A percentile compares a stretch with the other conserved stretches of the same genome.
Evolutionary conservation across 441 rosid genomes (phyloP).

Genomic region (Syzygium malaccense): DNA sequence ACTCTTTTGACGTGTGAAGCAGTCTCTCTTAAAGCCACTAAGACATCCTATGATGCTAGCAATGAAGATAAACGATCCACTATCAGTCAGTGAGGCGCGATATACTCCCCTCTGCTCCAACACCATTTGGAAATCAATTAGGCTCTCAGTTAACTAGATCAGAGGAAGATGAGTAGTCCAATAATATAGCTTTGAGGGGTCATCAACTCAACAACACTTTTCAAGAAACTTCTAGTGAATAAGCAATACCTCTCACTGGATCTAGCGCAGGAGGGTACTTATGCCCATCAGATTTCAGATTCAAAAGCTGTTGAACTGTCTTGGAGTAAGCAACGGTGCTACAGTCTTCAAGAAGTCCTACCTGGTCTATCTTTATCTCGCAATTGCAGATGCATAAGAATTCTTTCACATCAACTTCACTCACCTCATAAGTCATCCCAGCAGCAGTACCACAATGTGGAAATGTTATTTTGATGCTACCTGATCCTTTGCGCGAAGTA

Average conservation of each 20-base stretch:
- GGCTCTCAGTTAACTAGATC: neutral
- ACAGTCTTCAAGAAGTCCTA: constrained; percentile 64
- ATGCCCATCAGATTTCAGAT: constrained; percentile 53
- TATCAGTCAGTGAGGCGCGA: neutral
- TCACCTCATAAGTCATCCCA: constrained; percentile 84
- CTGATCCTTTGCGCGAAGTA: constrained; percentile 63
- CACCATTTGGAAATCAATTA: neutral
- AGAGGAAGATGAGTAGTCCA: neutral
- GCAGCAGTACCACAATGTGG: constrained; percentile 74
- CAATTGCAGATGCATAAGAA: constrained; percentile 56
- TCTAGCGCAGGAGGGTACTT: constrained; percentile 78
- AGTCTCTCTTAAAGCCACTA: neutral
- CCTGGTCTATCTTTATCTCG: constrained; percentile 56
- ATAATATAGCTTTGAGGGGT: neutral
- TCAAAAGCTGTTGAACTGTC: constrained; percentile 73
- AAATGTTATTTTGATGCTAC: constrained; percentile 50
- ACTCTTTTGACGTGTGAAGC: neutral
- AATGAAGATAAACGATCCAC: neutral
- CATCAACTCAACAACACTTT: neutral
- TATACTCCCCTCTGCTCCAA: neutral
- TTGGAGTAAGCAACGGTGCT: constrained; percentile 61
- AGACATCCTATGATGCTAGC: neutral
- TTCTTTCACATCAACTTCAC: constrained; percentile 58
- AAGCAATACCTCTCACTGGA: constrained; percentile 57
- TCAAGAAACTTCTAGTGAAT: neutral